These are phyloP conservation scores for Actinomortierella wolfii DNA, from an alignment of 371 early-diverging fungal genomes.

Conservation along the genomic window DNA sequence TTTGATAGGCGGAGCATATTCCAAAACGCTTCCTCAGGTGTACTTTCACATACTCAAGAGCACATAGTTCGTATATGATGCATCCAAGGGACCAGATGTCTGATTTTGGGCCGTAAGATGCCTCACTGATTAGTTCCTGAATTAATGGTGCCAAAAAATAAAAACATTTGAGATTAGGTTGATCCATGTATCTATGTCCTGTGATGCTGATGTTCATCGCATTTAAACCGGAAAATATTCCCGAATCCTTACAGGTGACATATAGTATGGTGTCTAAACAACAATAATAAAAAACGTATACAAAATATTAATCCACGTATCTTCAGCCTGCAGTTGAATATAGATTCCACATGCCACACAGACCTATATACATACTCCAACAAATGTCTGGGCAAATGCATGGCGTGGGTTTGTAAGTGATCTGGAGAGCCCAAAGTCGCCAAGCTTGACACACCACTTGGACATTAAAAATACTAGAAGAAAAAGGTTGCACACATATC, in stretches of 20 bases:
- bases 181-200: not conserved
- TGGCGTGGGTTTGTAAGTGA: constrained; percentile 56
- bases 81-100: constrained; percentile 79
- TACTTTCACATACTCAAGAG: constrained; percentile 54
- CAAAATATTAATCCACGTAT: not conserved
- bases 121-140: constrained; percentile 66
- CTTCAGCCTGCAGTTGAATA: too few species aligned
- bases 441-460: constrained; percentile 66
- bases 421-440: constrained; percentile 74
- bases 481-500: too few species aligned
- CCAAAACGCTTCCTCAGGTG: not conserved
- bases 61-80: constrained; percentile 70
- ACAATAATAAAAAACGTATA: not conserved
- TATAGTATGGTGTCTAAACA: constrained; percentile 73
- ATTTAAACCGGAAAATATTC: too few species aligned
- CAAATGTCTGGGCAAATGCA: constrained; percentile 71
- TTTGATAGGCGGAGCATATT: not conserved
- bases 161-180: not conserved
- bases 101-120: constrained; percentile 64
- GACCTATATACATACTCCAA: constrained; percentile 55
- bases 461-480: constrained; percentile 60
- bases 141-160: not conserved
- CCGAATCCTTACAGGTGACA: constrained; percentile 64
- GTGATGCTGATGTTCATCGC: not conserved
- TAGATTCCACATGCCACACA: too few species aligned